phyloP scores from a whole-genome alignment of 805 yeast genomes.

The Barnettozyma californica region DNA sequence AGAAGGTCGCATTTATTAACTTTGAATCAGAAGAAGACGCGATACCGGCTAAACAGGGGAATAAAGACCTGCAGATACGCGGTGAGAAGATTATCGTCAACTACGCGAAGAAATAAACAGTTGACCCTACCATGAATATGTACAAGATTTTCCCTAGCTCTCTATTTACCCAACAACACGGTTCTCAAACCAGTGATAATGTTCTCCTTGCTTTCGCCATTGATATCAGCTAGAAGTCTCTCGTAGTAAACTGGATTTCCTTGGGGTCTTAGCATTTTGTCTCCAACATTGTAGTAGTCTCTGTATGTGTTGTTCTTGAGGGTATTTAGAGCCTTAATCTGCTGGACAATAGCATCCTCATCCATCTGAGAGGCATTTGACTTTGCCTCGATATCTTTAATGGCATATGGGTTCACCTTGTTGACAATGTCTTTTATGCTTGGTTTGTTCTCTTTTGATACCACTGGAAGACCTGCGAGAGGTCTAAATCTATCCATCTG shows the following conservation, averaged over 20 bases:
- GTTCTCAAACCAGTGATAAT: constrained; percentile 63
- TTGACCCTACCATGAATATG: not conserved
- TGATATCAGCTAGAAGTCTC: constrained; percentile 62
- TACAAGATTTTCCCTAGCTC: not conserved
- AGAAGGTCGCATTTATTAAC: constrained; percentile 78
- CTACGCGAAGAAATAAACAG: constrained; percentile 24
- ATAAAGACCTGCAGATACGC: constrained; percentile 19
- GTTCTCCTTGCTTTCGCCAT: constrained; percentile 66
- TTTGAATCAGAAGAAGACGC: constrained; percentile 55
- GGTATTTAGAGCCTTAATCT: constrained; percentile 52
- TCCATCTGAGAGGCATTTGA: constrained; percentile 40
- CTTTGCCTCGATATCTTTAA: constrained; percentile 37
- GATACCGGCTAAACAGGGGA: constrained; percentile 31
- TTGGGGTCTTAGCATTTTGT: constrained; percentile 67
- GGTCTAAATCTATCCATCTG: constrained; percentile 55
- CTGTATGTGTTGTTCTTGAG: constrained; percentile 56
- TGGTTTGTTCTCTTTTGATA: constrained; percentile 30
- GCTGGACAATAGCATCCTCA: constrained; percentile 44
- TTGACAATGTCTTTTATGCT: constrained; percentile 36
- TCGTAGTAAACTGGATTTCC: constrained; percentile 80
- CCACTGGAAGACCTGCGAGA: constrained; percentile 43
- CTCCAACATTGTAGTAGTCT: constrained; percentile 58
- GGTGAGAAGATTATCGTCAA: constrained; percentile 20
- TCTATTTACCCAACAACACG: constrained; percentile 68
- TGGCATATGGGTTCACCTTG: constrained; percentile 40